Evolutionary conservation across 192 early-diverging fungal genomes (phyloP).

Genomic region (Phlyctochytrium planicorne): DNA sequence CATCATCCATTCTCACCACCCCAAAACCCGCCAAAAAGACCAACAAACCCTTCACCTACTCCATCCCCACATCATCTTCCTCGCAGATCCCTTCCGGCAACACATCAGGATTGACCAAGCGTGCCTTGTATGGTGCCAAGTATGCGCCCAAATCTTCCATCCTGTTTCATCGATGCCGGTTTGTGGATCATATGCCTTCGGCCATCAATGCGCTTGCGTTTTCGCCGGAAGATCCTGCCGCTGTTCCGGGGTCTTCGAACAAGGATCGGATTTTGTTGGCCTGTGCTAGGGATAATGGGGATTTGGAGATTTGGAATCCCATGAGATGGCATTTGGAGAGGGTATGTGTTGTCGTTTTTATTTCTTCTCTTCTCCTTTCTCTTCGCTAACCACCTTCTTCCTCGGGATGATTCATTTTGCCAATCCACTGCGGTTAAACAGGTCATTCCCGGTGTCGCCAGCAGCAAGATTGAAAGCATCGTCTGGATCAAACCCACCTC

Average conservation of each 20-base stretch:
- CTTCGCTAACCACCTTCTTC: too few relatives aligned
- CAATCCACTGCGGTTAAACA: conserved; percentile 19
- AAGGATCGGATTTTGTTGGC: conserved; percentile 50
- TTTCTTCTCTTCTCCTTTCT: not conserved
- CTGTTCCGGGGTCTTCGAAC: not conserved
- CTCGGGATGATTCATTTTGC: too few relatives aligned
- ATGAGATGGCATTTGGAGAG: conserved; percentile 74
- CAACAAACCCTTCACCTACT: too few relatives aligned
- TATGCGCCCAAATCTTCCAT: too few relatives aligned
- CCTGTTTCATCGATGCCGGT: conserved; percentile 60
- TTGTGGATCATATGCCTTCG: conserved; percentile 81
- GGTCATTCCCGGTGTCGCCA: conserved; percentile 78
- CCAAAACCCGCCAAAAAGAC: too few relatives aligned
- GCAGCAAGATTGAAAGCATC: conserved; percentile 74
- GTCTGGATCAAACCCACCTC: conserved; percentile 71
- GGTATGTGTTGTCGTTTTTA: conserved; percentile 41
- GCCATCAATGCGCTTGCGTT: conserved; percentile 82
- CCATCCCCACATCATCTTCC: too few relatives aligned
- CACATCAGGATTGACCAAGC: too few relatives aligned
- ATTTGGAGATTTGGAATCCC: conserved; percentile 92
- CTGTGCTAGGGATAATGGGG: conserved; percentile 85
- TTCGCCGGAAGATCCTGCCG: conserved; percentile 56
- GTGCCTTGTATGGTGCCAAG: too few relatives aligned
- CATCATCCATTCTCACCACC: too few relatives aligned
- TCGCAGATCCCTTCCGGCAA: too few relatives aligned